Conservation (phyloP, 2,329 filamentous ascomycete genomes). For the Stenocarpella maydis region DNA sequence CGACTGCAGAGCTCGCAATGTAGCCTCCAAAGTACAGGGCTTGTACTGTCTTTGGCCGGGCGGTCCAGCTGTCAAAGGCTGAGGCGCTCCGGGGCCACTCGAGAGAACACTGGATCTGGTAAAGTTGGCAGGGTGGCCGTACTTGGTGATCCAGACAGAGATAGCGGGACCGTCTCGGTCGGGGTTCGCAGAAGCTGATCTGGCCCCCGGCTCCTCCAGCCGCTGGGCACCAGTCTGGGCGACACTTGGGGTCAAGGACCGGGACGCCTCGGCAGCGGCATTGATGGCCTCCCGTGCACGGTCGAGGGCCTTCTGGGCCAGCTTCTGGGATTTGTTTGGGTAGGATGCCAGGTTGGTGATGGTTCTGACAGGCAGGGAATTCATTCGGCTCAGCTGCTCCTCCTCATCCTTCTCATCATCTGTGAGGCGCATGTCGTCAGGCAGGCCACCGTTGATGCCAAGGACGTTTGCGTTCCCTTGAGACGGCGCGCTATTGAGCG, state of each 20-base stretch:
- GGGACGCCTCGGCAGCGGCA: constrained; percentile 36
- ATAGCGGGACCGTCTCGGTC: constrained; percentile 26
- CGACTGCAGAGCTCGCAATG: constrained; percentile 45
- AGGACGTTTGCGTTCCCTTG: constrained; percentile 20
- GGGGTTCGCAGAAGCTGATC: not conserved
- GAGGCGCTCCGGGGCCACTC: constrained; percentile 53
- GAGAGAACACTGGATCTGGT: constrained; percentile 40
- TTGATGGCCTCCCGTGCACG: constrained; percentile 35
- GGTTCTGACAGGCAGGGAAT: constrained; percentile 55
- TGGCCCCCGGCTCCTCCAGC: not conserved
- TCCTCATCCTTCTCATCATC: constrained; percentile 41
- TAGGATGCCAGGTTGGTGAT: constrained; percentile 64
- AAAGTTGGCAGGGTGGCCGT: constrained; percentile 34
- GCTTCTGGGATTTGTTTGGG: constrained; percentile 61
- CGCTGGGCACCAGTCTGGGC: constrained; percentile 29
- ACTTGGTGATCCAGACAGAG: constrained; percentile 33
- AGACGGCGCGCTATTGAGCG: not conserved
- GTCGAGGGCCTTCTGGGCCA: constrained; percentile 56
- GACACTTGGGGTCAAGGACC: constrained; percentile 34
- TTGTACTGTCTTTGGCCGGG: constrained; percentile 61
- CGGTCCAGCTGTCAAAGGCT: constrained; percentile 62
- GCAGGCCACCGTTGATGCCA: constrained; percentile 38
- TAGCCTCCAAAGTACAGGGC: constrained; percentile 52
- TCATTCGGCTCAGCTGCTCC: constrained; percentile 43
- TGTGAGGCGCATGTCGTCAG: constrained; percentile 36